Evolutionary conservation across 352 stramenopile genomes (phyloP), one percentile per base, ranked within the genome.

Genomic region (Thraustochytrium sp.): DNA sequence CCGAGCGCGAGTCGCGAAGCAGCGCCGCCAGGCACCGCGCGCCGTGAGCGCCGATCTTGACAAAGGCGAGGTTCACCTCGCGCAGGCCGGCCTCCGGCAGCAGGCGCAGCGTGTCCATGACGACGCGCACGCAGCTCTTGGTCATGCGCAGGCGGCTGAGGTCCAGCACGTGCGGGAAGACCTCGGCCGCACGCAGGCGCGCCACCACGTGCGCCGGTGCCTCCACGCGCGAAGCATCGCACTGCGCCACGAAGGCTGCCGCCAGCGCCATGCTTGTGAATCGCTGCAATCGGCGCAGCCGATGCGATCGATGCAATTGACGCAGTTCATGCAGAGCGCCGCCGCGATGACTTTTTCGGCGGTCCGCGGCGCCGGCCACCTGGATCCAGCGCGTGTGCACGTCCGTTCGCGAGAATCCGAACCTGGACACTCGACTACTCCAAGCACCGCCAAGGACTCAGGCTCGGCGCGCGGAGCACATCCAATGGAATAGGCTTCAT

Each of bases 51-150:
- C 65, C 65, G 49, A 77, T 75, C 31, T 77, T 77, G 46, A 77
- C 42, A 36, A 72, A 77, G n/a, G 42, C 38, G 34, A 77, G 65
- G 23, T 77, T 31, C 9, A 77, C 64, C 65, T 77, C 65, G 29
- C 46, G 29, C 40, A 77, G 31, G 8, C 49, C 42, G 16, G 49
- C 65, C 0, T n/a, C 26, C 8, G 42, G 42, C 29, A 62, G 42
- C n/a, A 37, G 5, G 34, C 49, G 42, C 16, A 77, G 40, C 29
- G 65, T 62, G 42, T 77, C 65, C 8, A 77, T 11, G 13, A 77
- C 34, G 40, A 77, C 13, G 1, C 42, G 42, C 65, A 62, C 26
- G 65, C 49, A 62, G 46, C 65, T 77, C n/a, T 21, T 13, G 40
- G 65, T 62, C 42, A 77, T 37, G 11, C 34, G 68, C 9, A 77